These are phyloP conservation scores for Pseudonitzschia delicatissima DNA, from an alignment of 108 stramenopile genomes.

Conservation along the genomic window DNA sequence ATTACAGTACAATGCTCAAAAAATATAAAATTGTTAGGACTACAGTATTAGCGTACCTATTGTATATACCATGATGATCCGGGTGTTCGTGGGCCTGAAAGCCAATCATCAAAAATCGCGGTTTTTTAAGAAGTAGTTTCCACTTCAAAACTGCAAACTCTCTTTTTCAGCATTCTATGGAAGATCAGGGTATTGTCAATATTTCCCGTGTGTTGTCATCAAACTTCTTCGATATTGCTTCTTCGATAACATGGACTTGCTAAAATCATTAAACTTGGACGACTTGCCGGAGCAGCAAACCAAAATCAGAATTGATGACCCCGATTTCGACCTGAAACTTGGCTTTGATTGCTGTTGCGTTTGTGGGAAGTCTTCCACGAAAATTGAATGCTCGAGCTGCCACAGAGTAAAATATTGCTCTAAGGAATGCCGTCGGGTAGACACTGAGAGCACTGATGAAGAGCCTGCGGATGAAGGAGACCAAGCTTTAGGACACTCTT, in stretches of 20 bases:
- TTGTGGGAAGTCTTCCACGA: constrained; percentile 29
- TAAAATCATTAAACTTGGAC: constrained; percentile 56
- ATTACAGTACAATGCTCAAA: no score
- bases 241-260: constrained; percentile 72
- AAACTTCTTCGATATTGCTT: no score
- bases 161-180: no score
- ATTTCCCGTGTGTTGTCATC: no score
- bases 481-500: constrained; percentile 67
- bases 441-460: constrained; percentile 44
- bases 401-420: constrained; percentile 79
- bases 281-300: constrained; percentile 64
- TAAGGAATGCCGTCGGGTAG: constrained; percentile 47
- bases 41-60: no score
- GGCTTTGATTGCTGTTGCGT: constrained; percentile 58
- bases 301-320: constrained; percentile 21
- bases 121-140: no score
- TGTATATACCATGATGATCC: no score
- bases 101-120: no score
- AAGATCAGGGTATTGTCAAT: no score
- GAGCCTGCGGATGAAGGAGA: constrained; percentile 42
- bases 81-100: no score
- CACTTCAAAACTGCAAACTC: no score
- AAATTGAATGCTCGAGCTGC: constrained; percentile 52
- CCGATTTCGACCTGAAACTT: constrained; percentile 37
- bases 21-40: no score